These are phyloP conservation scores for Auricularia auricula-judae DNA, from an alignment of 768 basidiomycete species.

Conservation along the genomic window DNA sequence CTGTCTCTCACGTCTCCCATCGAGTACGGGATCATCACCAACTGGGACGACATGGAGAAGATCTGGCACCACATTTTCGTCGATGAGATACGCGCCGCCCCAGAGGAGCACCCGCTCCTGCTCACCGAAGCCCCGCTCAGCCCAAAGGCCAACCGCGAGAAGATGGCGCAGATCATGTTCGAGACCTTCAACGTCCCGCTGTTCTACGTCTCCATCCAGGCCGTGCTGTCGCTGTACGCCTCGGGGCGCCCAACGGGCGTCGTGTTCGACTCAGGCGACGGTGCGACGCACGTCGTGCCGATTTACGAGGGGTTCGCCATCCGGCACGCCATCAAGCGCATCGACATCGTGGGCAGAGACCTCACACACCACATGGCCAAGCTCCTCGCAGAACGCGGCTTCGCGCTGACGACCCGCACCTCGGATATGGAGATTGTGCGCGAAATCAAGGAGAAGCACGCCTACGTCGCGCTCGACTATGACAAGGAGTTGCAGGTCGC, in stretches of 20 bases:
- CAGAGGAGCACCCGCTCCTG: constrained; percentile 8
- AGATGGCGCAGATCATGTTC: constrained; percentile 16
- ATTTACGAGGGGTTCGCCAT: constrained; percentile 8
- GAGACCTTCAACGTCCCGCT: constrained; percentile 34
- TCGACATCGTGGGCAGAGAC: constrained; percentile 7
- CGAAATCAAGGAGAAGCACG: constrained; percentile 47
- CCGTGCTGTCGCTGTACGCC: constrained; percentile 7
- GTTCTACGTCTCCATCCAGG: constrained; percentile 7
- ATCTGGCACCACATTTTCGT: constrained; percentile 11
- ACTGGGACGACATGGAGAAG: constrained; percentile 12
- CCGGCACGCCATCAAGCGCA: constrained; percentile 1
- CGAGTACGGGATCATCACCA: constrained; percentile 9
- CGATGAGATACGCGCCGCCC: constrained; percentile 9
- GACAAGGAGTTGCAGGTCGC: constrained; percentile 44
- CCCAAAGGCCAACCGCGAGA: constrained; percentile 8
- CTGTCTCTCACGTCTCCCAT: constrained; percentile 28
- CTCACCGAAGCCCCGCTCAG: constrained; percentile 8
- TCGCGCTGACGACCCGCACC: constrained; percentile 36
- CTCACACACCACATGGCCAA: constrained; percentile 5
- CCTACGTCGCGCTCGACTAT: constrained; percentile 44
- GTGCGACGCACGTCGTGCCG: constrained; percentile 8
- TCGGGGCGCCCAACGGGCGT: constrained; percentile 8
- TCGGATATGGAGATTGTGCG: constrained; percentile 38
- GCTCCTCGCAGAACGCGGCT: constrained; percentile 2
- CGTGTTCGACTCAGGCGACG: constrained; percentile 10